Evolutionary conservation across 345 rosid genomes (phyloP), one percentile per base, ranked within the genome.

Genomic region (Firmiana major): DNA sequence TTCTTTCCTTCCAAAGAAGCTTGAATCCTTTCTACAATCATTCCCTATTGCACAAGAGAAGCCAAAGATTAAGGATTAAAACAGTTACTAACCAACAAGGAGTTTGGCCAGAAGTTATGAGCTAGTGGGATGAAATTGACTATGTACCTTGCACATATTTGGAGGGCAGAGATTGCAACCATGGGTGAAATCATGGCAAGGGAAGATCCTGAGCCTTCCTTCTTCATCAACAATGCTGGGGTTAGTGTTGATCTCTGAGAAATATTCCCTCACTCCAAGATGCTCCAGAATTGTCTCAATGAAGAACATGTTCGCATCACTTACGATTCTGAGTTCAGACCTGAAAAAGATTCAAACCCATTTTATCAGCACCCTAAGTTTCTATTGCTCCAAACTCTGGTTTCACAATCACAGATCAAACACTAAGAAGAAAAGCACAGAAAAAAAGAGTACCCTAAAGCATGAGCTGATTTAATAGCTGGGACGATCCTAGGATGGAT

Each of bases 131-230:
- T 36, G 5, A 38, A 64, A 59, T 58, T 58, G 63, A 58, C 28
- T 24, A 22, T 53, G 4, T 38, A 94, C 98, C 96, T 94, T 92
- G 93, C 98, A 94, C 98, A 94, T 94, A 75, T 92, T 94, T 60
- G 94, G 93, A 75, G 97, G 98, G 79, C 97, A 94, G 40, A 81
- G 86, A 74, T 31, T 42, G 75, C 97, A 92, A 16, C 93, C 94
- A 79, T 91, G 98, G 75, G 77, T 83, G 79, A 92, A 92, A 58
- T 92, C 90, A 49, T 91, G 91, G 80, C 77, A 86, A 65, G 94
- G 92, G 28, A 62, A 84, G 19, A 94, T 91, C 84, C 93, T 89
- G 10, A 94, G 75, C 73, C 83, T 90, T 12, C 86, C 91, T 49
- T 86, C 81, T 75, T 83, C 90, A 75, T 92, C 91, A 15, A 90